Conservation (phyloP, 73 alveolate species). For the Tetrahymena borealis region DNA sequence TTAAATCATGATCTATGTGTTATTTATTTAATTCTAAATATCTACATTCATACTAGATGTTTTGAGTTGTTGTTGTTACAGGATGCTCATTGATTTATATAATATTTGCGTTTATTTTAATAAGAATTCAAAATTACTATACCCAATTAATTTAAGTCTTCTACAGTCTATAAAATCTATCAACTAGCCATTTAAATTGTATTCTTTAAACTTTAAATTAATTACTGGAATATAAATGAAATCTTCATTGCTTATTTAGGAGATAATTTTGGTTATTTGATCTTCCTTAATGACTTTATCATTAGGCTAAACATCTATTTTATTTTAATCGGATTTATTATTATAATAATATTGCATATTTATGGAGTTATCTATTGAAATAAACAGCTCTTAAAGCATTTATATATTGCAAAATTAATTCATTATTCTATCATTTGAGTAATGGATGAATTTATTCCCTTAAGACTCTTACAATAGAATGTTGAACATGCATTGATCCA, state of each 20-base stretch:
- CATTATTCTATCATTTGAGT: neutral
- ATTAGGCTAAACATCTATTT: no score
- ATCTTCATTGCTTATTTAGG: neutral
- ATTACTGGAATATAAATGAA: neutral
- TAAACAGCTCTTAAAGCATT: neutral
- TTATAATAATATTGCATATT: no score
- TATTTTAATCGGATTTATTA: no score
- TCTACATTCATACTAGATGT: neutral
- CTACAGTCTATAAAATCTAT: neutral
- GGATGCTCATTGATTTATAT: neutral
- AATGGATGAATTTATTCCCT: neutral
- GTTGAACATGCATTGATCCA: neutral
- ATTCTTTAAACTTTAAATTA: neutral
- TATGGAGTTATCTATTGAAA: neutral
- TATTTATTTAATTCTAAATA: neutral
- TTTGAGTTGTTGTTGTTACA: neutral
- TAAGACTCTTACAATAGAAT: neutral
- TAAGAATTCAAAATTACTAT: neutral
- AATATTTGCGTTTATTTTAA: neutral
- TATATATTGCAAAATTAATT: neutral
- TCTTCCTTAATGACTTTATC: no score
- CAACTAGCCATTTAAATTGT: neutral
- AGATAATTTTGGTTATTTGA: no score
- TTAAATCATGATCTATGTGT: neutral
- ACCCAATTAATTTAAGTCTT: neutral